Percentiles rank a stretch among this genome's conserved stretches.
phyloP scores from a whole-genome alignment of 495 filamentous ascomycete genomes.

The Penicillium subrubescens region DNA sequence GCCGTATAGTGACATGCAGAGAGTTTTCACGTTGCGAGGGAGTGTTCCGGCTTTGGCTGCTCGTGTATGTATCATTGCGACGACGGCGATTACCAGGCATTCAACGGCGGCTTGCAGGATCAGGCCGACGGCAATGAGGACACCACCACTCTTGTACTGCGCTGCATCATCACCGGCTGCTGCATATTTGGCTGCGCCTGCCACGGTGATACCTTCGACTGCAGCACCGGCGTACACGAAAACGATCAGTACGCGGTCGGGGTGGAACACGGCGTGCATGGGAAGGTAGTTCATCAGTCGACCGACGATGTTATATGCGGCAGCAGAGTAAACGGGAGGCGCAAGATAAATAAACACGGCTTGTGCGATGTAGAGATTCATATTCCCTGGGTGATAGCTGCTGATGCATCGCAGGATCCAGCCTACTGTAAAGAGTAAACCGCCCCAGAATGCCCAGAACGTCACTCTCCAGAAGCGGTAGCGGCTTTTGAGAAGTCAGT shows the following conservation, averaged over 20 bases:
- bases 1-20: conserved; percentile 44
- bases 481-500: conserved; percentile 20
- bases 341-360: conserved; percentile 53
- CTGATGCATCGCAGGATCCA: conserved; percentile 45
- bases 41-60: conserved; percentile 21
- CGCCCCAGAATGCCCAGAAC: conserved; percentile 47
- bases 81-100: conserved; percentile 31
- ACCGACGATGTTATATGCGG: conserved; percentile 60
- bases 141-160: conserved; percentile 29
- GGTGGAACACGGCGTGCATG: conserved; percentile 44
- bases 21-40: conserved; percentile 35
- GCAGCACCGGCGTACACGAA: conserved; percentile 41
- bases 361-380: conserved; percentile 53
- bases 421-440: conserved; percentile 42
- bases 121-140: conserved; percentile 37
- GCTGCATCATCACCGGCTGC: conserved; percentile 21
- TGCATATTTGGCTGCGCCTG: conserved; percentile 42
- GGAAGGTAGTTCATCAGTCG: conserved; percentile 53
- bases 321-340: conserved; percentile 57
- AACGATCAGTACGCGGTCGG: conserved; percentile 36
- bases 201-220: conserved; percentile 40
- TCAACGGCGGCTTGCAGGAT: conserved; percentile 42
- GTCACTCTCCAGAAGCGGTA: conserved; percentile 48
- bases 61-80: conserved; percentile 38
- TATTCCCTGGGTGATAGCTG: conserved; percentile 35